Base-by-base conservation (phyloP, 1,284 basidiomycete genomes). In the Apiotrichum domesticum region DNA sequence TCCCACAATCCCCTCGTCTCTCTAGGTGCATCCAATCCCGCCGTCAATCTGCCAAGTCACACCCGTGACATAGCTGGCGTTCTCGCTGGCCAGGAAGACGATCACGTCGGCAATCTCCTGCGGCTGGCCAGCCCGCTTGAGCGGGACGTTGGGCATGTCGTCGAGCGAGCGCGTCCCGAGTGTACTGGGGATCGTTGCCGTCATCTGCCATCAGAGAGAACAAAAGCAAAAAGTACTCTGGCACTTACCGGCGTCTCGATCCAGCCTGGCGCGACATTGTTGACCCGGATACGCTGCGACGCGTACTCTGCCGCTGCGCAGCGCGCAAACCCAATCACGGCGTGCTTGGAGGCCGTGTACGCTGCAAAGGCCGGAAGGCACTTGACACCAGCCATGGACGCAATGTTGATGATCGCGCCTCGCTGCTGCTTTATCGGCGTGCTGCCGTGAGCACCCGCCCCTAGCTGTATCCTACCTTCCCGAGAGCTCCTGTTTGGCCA, bases 41-140 rank as follows among this genome's bases (percentile, higher is more conserved):
- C 37, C 37, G 3, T 39, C 37, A 39, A 39, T 39, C 37, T 39
- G 37, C 37, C 37, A 39, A 39, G 37, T 39, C 13, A 39, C 37
- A 39, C 37, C 37, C 9, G 8, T 39, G 13, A 39, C 37, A 39
- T 9, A 39, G 37, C 37, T 39, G 37, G 37, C 37, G 37, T 39
- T 39, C 37, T 39, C 37, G 37, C 37, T 39, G 37, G 37, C 8
- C 37, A 39, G 8, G 37, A 39, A 39, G 37, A 39, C 37, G 37
- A 39, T 39, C 37, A 39, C 37, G 37, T 39, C 69, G 5, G 69
- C 69, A 32, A 71, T 52, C 52, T 71, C 69, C 21, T 66, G 64
- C 2, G 63, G 55, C 15, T 43, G 48, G 1, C 67, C 69, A 51
- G 60, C 56, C 34, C 69, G 51, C 14, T 55, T 32, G 58, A 55